Base-by-base conservation (phyloP, 1,284 basidiomycete genomes). In the Sanghuangporus baumii region DNA sequence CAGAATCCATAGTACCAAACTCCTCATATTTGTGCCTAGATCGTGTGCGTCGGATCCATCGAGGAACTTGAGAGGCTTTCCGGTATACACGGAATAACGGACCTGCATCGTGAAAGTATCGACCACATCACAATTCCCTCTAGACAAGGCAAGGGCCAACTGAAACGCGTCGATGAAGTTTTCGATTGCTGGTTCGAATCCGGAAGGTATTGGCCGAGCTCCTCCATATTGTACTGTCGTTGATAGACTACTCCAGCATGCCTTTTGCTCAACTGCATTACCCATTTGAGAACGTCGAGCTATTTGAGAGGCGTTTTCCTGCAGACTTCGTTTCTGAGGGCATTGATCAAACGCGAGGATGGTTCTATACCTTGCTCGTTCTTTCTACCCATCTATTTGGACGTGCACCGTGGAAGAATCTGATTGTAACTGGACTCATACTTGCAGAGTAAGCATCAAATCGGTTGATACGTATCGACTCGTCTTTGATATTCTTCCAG, bases 301-400 rank as follows among this genome's bases (percentile, higher is more conserved):
- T 85, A 57, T 91, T 93, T 66, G 87, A 96, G 74, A 79, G 79
- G 38, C 86, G 86, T 12, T 97, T 94, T 81, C 97, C 97, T 3
- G 97, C 95, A n/a, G 90, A 99, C 73, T 99, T 99, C 73, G 89
- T 99, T 56, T 96, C 92, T 5, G 97, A 99, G 75, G 97, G 96
- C 73, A 96, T 95, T 64, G 93, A 96, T 74, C 93, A 95, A 75
- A 95, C 93, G 41, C 85, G 95, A 71, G 96, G 96, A 50, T 99
- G 96, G 96, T 99, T 99, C 86, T 99, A 99, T 79, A 99, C 97
- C 4, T 79, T 99, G 31, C 87, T 99, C 57, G 96, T 99, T 6
- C 81, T 99, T 34, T 94, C 92, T 31, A 98, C 95, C 9, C 96
- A 97, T 74, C 81, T 99, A 54, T 98, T 98, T 71, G 89, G 90